Percentiles rank a stretch among this genome's conserved stretches.
Conservation (phyloP, 2,329 filamentous ascomycete genomes). For the Dactylellina haptotyla region DNA sequence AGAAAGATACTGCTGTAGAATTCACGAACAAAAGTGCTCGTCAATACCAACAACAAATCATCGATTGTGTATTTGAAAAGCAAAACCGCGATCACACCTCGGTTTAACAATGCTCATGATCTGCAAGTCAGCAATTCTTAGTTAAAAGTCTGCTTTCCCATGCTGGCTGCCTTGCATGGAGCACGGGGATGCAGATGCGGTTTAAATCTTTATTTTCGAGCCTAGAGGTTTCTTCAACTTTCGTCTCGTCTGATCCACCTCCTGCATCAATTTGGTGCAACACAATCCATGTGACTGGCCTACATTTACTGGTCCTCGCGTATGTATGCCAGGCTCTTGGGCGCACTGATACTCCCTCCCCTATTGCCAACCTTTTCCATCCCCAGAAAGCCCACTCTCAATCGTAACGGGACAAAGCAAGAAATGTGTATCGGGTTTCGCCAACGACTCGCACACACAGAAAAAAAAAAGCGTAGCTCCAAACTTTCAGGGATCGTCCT, state of each 20-base stretch:
- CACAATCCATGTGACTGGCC: constrained; percentile 52
- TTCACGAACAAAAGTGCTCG: no score
- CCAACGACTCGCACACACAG: constrained; percentile 19
- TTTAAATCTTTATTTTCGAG: constrained; percentile 18
- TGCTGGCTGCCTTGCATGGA: constrained; percentile 32
- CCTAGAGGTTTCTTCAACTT: constrained; percentile 7
- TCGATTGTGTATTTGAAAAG: background rate
- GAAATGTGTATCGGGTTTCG: constrained; percentile 38
- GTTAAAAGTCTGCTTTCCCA: background rate
- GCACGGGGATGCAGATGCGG: constrained; percentile 29
- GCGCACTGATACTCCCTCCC: constrained; percentile 43
- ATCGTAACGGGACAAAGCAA: constrained; percentile 11
- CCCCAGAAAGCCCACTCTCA: constrained; percentile 14
- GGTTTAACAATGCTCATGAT: background rate
- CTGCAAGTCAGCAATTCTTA: constrained; percentile 13
- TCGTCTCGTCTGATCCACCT: constrained; percentile 44
- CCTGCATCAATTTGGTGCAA: constrained; percentile 45
- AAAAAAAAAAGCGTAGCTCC: constrained; percentile 4
- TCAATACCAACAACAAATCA: no score
- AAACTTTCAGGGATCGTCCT: constrained; percentile 28
- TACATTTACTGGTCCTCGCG: constrained; percentile 33
- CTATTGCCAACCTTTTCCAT: constrained; percentile 33
- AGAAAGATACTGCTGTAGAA: no score
- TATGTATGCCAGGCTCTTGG: constrained; percentile 50
- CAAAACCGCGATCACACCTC: background rate